These are phyloP conservation scores for Paragyromitra xinjiangensis DNA, from an alignment of 495 filamentous ascomycete genomes.

Conservation along the genomic window DNA sequence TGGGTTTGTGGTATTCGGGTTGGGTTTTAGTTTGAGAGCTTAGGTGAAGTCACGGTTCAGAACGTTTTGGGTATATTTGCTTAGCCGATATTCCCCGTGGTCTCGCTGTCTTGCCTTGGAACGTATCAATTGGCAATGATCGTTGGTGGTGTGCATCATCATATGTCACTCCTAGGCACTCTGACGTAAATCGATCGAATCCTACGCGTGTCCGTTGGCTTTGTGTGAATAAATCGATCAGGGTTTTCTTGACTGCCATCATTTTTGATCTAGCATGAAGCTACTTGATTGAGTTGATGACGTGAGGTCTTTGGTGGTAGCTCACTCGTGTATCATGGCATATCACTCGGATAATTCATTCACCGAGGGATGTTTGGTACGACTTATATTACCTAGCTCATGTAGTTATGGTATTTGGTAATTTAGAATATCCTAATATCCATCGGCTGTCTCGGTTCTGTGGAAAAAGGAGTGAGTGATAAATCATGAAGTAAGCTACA, in stretches of 20 bases:
- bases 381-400: no score
- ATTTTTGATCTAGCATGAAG: background rate
- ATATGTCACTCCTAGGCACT: slow-evolving; percentile 22
- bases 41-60: background rate
- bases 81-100: background rate
- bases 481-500: slow-evolving; percentile 15
- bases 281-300: background rate
- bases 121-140: background rate
- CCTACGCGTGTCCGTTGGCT: background rate
- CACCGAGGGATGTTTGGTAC: background rate
- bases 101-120: background rate
- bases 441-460: background rate
- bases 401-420: no score
- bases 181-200: slow-evolving; percentile 5
- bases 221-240: background rate
- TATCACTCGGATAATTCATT: background rate
- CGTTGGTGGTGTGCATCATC: slow-evolving; percentile 16
- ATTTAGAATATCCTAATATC: background rate
- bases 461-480: slow-evolving; percentile 18
- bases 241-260: background rate
- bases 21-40: background rate
- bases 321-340: background rate
- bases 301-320: background rate
- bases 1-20: background rate
- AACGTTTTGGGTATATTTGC: background rate